phyloP scores from a whole-genome alignment of 805 yeast species.

The Sugiyamaella chiloensis region DNA sequence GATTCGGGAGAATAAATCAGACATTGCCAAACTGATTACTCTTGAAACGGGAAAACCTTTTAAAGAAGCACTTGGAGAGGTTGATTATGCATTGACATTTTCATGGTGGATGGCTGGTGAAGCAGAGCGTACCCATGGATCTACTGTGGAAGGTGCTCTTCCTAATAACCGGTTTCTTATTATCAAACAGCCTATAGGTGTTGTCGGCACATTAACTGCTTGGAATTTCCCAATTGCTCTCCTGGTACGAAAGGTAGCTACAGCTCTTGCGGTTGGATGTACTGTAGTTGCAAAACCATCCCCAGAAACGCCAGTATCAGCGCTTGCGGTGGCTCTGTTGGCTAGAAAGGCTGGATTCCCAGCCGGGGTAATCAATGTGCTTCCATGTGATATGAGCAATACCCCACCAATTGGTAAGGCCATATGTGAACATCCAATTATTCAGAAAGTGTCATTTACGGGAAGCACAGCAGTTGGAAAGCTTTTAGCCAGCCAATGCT shows the following conservation, averaged over 20 bases:
- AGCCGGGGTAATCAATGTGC: conserved; percentile 61
- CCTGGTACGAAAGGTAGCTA: conserved; percentile 70
- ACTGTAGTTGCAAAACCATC: conserved; percentile 76
- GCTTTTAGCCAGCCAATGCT: conserved; percentile 57
- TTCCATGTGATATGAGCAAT: conserved; percentile 41
- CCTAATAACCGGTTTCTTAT: conserved; percentile 46
- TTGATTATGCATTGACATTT: conserved; percentile 66
- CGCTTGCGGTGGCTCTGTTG: conserved; percentile 61
- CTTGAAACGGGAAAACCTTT: conserved; percentile 73
- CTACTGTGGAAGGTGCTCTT: conserved; percentile 7
- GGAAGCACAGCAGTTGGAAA: conserved; percentile 77
- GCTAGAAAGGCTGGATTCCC: conserved; percentile 70
- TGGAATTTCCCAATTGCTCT: conserved; percentile 83
- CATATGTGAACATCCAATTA: conserved; percentile 52
- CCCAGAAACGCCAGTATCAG: conserved; percentile 69
- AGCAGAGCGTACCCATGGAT: conserved; percentile 17
- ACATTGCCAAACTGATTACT: conserved; percentile 59
- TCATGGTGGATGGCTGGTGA: conserved; percentile 88
- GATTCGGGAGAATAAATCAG: conserved; percentile 55
- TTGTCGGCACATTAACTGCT: conserved; percentile 72
- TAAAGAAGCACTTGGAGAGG: conserved; percentile 67
- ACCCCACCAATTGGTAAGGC: conserved; percentile 47
- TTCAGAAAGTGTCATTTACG: conserved; percentile 70
- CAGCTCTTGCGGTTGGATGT: conserved; percentile 78
- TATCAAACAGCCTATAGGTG: conserved; percentile 73